Conservation (phyloP, 148 eudicot species). For the Amaranthus hypochondriacus region DNA sequence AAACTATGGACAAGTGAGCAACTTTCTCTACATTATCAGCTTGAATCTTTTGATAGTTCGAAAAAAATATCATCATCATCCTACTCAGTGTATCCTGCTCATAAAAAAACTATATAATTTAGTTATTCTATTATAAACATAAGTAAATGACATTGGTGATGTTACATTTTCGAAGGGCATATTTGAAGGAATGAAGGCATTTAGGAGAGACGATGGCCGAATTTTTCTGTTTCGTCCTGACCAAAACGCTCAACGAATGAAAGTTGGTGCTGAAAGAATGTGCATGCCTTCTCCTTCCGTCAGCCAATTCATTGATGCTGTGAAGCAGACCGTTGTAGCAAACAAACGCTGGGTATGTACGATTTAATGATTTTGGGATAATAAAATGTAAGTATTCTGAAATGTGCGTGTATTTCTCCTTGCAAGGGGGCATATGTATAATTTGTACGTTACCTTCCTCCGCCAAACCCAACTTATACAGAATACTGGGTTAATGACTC, state of each 20-base stretch:
- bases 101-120: no score
- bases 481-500: background rate
- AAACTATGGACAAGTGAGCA: conserved; percentile 42
- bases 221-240: conserved; percentile 38
- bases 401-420: no score
- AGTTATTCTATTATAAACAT: no score
- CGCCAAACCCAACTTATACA: no score
- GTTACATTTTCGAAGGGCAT: conserved; percentile 25
- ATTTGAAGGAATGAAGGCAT: conserved; percentile 47
- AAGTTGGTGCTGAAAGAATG: conserved; percentile 45
- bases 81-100: no score
- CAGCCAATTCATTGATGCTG: conserved; percentile 41
- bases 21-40: no score
- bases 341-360: conserved; percentile 43
- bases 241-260: conserved; percentile 40
- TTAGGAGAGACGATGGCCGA: conserved; percentile 33
- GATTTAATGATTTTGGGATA: no score
- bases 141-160: background rate
- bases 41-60: no score
- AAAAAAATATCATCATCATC: no score
- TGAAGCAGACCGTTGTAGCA: conserved; percentile 42
- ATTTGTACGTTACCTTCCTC: no score
- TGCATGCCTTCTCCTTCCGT: conserved; percentile 53
- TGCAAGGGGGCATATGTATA: no score
- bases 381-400: no score